Evolutionary conservation across 495 filamentous ascomycete species (phyloP), one percentile per base, ranked within the genome.

Genomic region (Penicillium salamii): DNA sequence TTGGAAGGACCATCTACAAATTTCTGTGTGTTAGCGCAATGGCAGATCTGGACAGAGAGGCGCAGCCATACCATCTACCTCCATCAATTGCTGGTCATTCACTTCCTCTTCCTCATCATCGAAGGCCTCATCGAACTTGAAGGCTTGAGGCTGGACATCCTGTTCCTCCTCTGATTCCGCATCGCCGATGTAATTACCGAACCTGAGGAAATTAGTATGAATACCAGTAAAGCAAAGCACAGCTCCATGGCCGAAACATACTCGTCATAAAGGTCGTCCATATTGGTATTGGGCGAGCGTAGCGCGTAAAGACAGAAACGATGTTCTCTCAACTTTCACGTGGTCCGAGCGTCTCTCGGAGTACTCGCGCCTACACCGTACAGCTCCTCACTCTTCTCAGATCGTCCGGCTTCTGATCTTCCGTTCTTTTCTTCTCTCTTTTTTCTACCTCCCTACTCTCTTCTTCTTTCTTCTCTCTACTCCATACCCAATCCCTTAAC

Each of bases 181-280:
- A 64, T 96, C 93, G 56, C 93, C 92, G 62, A 96, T 95, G 71
- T 89, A 95, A 69, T 96, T 96, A 63, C 91, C 91, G 72, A 95
- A 96, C 77, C 88, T 91, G 50, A 40, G 6, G 3, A 32, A n/a
- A 34, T 7, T 7, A 11, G 46, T 38, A 20, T 12, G 35, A n/a
- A n/a, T n/a, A n/a, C n/a, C n/a, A n/a, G n/a, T n/a, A n/a, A n/a
- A n/a, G n/a, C n/a, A n/a, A n/a, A n/a, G n/a, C n/a, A n/a, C n/a
- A n/a, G n/a, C n/a, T n/a, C n/a, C n/a, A n/a, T n/a, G n/a, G 24
- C 26, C 19, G 11, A 9, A 46, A 62, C 76, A 42, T 77, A 90
- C 87, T 91, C 87, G 69, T 91, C 87, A 62, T 91, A 91, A 51
- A 91, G 79, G 65, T 91, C 87, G 70, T 90, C 87, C 87, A 90